Base-by-base conservation (phyloP, 1,139 yeast species). In the Pneumocystis canis region DNA sequence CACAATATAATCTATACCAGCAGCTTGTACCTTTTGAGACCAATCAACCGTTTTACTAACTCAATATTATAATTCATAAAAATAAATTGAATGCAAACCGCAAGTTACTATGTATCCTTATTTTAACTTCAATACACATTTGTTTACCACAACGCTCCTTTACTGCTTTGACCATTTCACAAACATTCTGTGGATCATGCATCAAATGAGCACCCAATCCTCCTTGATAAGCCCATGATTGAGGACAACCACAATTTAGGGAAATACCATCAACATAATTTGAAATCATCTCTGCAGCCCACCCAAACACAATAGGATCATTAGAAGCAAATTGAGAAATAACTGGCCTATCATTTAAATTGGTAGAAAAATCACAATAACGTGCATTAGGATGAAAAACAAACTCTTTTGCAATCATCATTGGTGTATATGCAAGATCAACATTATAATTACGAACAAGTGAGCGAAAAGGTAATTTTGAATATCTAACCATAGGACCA, bases 401-500 rank as follows among this genome's bases (percentile, higher is more conserved):
- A 79, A 89, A 92, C 74, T 92, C 98, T 62, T 97, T 77, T 1
- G 97, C 97, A 60, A 92, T 77, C 58, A 92, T 89, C 98, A 92
- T 92, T 4, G 98, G 98, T 0, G 96, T 84, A 33, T 92, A 92
- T 3, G 89, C 95, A 11, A 92, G 84, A 71, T 90, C 96, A 59
- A 84, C 82, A 64, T 80, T 78, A 71, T 83, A 89, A 61, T 84
- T 83, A 58, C 96, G 79, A 16, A 90, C 82, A 5, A 88, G 75
- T 66, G 87, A 87, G 60, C 98, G 79, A 71, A 92, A 92, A 3
- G 98, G 96, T 58, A 94, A 80, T 73, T 92, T 92, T 1, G 96
- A 89, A 76, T 92, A 92, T 63, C 98, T 78, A 0, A 92, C 98
- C 98, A 92, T 92, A 5, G 98, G 98, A 0, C 97, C 98, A 0